These are phyloP conservation scores for Leishmania amazonensis DNA, from an alignment of 208 protist species.

Conservation along the genomic window DNA sequence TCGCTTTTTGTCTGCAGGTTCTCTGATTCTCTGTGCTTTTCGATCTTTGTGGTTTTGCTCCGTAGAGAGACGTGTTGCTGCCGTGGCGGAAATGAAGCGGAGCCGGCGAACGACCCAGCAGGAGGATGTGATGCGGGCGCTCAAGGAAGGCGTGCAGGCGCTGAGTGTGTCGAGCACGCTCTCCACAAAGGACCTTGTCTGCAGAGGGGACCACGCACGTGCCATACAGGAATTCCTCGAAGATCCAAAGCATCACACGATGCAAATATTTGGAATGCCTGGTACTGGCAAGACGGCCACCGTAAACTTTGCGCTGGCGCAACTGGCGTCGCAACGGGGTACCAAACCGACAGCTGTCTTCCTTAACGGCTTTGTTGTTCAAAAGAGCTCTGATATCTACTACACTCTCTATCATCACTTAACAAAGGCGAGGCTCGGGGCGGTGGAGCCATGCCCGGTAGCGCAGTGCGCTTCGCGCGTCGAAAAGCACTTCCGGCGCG, in stretches of 20 bases:
- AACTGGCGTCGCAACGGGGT: conserved; percentile 35
- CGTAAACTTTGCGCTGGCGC: conserved; percentile 71
- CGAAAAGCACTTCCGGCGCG: conserved; percentile 79
- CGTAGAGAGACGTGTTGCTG: not conserved
- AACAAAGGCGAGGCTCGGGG: conserved; percentile 55
- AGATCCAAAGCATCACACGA: conserved; percentile 69
- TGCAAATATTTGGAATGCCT: conserved; percentile 92
- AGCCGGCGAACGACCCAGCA: conserved; percentile 7
- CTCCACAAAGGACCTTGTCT: conserved; percentile 69
- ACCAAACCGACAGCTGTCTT: conserved; percentile 79
- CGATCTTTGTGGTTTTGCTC: not conserved
- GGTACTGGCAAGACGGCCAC: conserved; percentile 90
- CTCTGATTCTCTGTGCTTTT: not conserved
- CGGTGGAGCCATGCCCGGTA: conserved; percentile 47
- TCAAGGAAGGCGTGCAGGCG: conserved; percentile 63
- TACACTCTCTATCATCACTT: conserved; percentile 85
- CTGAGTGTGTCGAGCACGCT: conserved; percentile 74
- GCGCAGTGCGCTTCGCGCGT: conserved; percentile 75
- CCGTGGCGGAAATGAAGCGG: conserved; percentile 21
- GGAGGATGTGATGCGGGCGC: conserved; percentile 33
- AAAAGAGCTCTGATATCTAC: conserved; percentile 89
- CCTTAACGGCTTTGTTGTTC: conserved; percentile 90
- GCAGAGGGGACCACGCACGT: conserved; percentile 67
- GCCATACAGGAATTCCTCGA: conserved; percentile 71
- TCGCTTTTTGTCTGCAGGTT: not conserved